Percentiles rank a stretch among this genome's conserved stretches.
Conservation (phyloP, 495 filamentous ascomycete genomes). For the Penicillium silybi region DNA sequence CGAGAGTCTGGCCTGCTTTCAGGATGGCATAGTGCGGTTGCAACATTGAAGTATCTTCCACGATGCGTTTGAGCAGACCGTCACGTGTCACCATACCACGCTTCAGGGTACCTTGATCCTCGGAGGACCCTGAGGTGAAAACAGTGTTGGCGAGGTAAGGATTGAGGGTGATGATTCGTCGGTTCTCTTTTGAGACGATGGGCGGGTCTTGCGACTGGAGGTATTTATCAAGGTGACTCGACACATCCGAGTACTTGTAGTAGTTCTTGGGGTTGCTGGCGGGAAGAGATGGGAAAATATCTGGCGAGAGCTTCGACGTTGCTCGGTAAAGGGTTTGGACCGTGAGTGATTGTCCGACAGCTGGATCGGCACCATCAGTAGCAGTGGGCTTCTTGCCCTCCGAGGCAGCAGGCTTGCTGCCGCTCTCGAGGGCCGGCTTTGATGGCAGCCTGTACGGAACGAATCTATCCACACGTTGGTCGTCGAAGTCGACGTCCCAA, state of each 20-base stretch:
- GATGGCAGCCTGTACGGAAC: slow-evolving; percentile 59
- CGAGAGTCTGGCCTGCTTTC: slow-evolving; percentile 46
- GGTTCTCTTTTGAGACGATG: slow-evolving; percentile 54
- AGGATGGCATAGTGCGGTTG: slow-evolving; percentile 52
- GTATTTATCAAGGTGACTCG: slow-evolving; percentile 40
- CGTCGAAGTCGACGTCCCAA: slow-evolving; percentile 62
- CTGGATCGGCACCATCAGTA: slow-evolving; percentile 38
- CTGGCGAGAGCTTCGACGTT: slow-evolving; percentile 52
- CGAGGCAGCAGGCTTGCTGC: slow-evolving; percentile 26
- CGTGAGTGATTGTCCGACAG: slow-evolving; percentile 55
- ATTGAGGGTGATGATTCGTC: slow-evolving; percentile 60
- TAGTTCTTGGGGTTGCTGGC: slow-evolving; percentile 46
- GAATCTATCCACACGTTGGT: slow-evolving; percentile 52
- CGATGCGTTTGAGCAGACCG: slow-evolving; percentile 56
- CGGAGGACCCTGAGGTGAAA: slow-evolving; percentile 48
- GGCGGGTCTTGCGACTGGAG: slow-evolving; percentile 50
- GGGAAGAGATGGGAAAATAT: slow-evolving; percentile 46
- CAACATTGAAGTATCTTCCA: slow-evolving; percentile 48
- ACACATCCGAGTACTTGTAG: slow-evolving; percentile 49
- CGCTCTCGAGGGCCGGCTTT: slow-evolving; percentile 31
- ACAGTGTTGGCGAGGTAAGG: slow-evolving; percentile 60
- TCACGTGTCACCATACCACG: slow-evolving; percentile 61
- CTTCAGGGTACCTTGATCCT: slow-evolving; percentile 53
- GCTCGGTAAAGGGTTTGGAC: slow-evolving; percentile 53
- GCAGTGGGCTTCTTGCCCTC: slow-evolving; percentile 42